Base-by-base conservation (phyloP, 2,329 filamentous ascomycete species). In the Colletotrichum orchidophilum region DNA sequence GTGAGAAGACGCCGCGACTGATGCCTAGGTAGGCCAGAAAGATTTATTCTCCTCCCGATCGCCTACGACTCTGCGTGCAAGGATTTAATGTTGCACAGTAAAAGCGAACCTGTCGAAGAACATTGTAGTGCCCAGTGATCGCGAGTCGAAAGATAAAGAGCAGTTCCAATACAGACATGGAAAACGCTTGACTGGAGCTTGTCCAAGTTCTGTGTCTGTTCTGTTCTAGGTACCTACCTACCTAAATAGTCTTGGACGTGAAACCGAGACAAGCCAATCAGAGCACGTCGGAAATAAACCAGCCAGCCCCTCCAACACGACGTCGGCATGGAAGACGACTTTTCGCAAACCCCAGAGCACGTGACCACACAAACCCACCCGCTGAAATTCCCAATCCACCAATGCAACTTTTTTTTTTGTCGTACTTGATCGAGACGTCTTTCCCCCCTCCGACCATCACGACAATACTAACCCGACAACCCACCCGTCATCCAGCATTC, bases 401-500 rank as follows among this genome's bases (percentile, higher is more conserved):
- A 18, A 31, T 27, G 8, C 42, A 52, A 71, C 60, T 54, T 67
- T 67, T 68, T 71, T 71, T 63, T 67, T 29, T 18, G 12, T 21
- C 1, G 6, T 33, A n/a, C n/a, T n/a, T n/a, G n/a, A n/a, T n/a
- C n/a, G n/a, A 9, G 31, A 21, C 18, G 33, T 11, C 21, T 29
- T 68, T 72, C 72, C 73, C 54, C 66, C 50, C 61, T 57, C 76
- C 74, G 74, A 75, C 77, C 77, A 78, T 75, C 75, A 76, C 76
- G 75, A 73, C 76, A 76, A 49, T 71, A 71, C 65, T 71, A 71
- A 71, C 65, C 64, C 65, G 65, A 77, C 72, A 75, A 77, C 74
- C 76, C 75, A 78, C 71, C 73, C 77, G 60, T 71, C 73, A 74
- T 75, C 75, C 70, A 66, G 76, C 74, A 76, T 79, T 75, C 76